Evolutionary conservation across 495 filamentous ascomycete species (phyloP), one percentile per base, ranked within the genome.

Genomic region (Hypoxylon lenormandii): DNA sequence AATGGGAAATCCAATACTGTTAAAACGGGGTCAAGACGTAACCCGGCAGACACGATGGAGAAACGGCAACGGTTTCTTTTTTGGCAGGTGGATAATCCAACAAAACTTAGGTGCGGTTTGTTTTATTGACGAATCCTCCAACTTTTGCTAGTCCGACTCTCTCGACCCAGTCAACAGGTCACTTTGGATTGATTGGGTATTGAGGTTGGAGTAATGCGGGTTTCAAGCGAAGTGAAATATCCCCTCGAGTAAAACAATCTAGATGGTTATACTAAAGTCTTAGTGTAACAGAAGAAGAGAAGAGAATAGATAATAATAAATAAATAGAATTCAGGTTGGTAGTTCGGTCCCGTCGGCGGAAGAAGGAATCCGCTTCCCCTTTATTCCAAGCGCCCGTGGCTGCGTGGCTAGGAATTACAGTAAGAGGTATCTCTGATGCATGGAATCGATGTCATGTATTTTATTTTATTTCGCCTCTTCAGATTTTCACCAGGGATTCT

Each of bases 1-100:
- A 69, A 53, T 59, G 59, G 66, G 66, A 57, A 63, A 69, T 63
- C 50, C 50, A 67, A 67, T 36, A 61, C 64, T 45, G 64, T 51
- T 1, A 19, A 61, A 45, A 50, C 56, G 33, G 33, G 22, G 43
- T 7, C 1, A 15, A 48, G 12, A 37, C 13, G 40, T 47, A 21
- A 11, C 28, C 1, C 28, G 21, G 11, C 33, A 16, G 5, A 30
- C 22, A 66, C 63, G 55, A 49, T 54, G 8, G 11, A 6, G 22
- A 37, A n/a, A 66, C 47, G 63, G 54, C 48, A 18, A 47, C 12
- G 15, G 6, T 46, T 22, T 16, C 18, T 7, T 4, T 43, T 18
- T 15, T n/a, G n/a, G 10, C 13, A 38, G 36, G 38, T 42, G 15
- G 13, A 16, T n/a, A 3, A 38, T 42, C 38, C 38, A 19, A 8